phyloP scores from a whole-genome alignment of 768 basidiomycete genomes.

The Boletus fagicola region DNA sequence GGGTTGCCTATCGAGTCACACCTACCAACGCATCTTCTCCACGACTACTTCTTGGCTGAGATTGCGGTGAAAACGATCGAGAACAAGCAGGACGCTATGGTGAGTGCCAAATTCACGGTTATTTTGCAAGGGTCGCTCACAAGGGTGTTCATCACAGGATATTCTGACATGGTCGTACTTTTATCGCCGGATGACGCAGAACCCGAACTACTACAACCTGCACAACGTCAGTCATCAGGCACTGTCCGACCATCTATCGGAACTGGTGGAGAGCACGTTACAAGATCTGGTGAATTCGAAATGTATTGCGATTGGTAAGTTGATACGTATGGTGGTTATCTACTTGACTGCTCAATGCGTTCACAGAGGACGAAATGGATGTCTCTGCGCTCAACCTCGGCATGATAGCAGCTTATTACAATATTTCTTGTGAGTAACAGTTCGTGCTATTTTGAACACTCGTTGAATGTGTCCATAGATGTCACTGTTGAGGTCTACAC shows the following conservation, averaged over 20 bases:
- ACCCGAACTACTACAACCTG: slow-evolving; percentile 92
- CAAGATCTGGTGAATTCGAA: slow-evolving; percentile 92
- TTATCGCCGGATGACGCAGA: slow-evolving; percentile 96
- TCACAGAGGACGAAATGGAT: slow-evolving; percentile 86
- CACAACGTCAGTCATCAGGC: slow-evolving; percentile 96
- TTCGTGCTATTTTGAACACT: neutral
- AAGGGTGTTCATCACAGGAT: slow-evolving; percentile 49
- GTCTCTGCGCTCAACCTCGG: slow-evolving; percentile 89
- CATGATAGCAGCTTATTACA: slow-evolving; percentile 98
- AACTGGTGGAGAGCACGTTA: slow-evolving; percentile 91
- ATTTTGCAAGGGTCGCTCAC: neutral
- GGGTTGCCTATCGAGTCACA: slow-evolving; percentile 98
- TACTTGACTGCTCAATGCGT: neutral
- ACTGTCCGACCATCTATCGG: slow-evolving; percentile 92
- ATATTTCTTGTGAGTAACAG: slow-evolving; percentile 73
- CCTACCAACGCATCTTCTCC: slow-evolving; percentile 82
- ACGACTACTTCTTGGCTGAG: slow-evolving; percentile 98
- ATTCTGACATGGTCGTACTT: slow-evolving; percentile 99
- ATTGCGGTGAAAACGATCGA: slow-evolving; percentile 99
- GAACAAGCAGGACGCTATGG: slow-evolving; percentile 98
- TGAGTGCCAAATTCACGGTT: slow-evolving; percentile 27
- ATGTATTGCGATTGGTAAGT: slow-evolving; percentile 81
- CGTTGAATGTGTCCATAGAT: slow-evolving; percentile 45
- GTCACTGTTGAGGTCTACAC: slow-evolving; percentile 98
- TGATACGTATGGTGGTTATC: slow-evolving; percentile 12